Evolutionary conservation across 106 monocot species (phyloP).

Genomic region (Dactylorhiza incarnata): DNA sequence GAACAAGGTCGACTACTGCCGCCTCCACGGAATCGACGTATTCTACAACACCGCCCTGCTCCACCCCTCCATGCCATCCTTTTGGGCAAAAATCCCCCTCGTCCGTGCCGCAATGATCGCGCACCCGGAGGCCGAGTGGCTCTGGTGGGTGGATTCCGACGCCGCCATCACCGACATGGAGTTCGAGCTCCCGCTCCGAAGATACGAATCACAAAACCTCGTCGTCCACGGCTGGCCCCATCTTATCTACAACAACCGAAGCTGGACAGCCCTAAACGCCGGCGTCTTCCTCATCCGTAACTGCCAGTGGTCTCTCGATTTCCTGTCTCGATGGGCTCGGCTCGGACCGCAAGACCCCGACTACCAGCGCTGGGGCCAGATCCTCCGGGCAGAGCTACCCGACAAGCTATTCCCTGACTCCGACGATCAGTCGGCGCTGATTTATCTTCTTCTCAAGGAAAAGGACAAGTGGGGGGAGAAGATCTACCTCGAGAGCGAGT

Average conservation of each 20-base stretch:
- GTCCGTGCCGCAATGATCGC: constrained; percentile 79
- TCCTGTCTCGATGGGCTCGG: constrained; percentile 59
- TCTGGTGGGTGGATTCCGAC: constrained; percentile 95
- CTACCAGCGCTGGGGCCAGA: constrained; percentile 55
- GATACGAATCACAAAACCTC: constrained; percentile 44
- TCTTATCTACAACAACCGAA: constrained; percentile 38
- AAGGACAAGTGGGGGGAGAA: constrained; percentile 46
- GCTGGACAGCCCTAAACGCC: constrained; percentile 83
- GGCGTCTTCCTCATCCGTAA: constrained; percentile 89
- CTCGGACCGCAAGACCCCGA: constrained; percentile 67
- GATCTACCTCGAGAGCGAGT: constrained; percentile 59
- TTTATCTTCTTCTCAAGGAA: constrained; percentile 50
- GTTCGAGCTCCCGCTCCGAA: constrained; percentile 54
- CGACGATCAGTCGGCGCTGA: constrained; percentile 80
- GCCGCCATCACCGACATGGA: constrained; percentile 92
- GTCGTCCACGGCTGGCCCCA: constrained; percentile 72
- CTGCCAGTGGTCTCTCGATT: constrained; percentile 93
- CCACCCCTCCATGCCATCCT: constrained; percentile 48
- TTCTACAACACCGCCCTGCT: constrained; percentile 71
- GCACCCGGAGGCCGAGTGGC: constrained; percentile 84
- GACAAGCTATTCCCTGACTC: constrained; percentile 63
- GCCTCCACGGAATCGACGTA: constrained; percentile 44
- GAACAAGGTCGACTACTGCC: constrained; percentile 76
- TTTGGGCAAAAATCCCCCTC: constrained; percentile 64
- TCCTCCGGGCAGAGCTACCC: constrained; percentile 27